Evolutionary conservation across 1,139 yeast genomes (phyloP).

Genomic region (Yamadazyma atlantica): DNA sequence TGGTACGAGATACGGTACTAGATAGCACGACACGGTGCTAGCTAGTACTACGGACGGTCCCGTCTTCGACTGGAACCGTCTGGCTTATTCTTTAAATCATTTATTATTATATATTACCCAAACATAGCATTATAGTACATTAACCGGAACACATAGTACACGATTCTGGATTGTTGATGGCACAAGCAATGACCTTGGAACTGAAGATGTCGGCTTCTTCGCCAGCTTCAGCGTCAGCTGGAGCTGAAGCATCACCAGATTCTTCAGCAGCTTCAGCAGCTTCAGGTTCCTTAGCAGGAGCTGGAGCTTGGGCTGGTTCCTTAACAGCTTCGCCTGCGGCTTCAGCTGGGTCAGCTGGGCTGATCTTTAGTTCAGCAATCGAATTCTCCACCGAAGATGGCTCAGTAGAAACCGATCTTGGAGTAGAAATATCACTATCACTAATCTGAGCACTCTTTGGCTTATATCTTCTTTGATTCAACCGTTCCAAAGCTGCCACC

Average conservation of each 20-base stretch:
- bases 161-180: constrained; percentile 93
- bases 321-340: constrained; percentile 12
- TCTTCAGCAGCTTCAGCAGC: constrained; percentile 17
- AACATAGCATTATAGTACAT: too few relatives aligned
- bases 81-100: too few relatives aligned
- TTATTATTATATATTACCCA: too few relatives aligned
- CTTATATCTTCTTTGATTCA: constrained; percentile 53
- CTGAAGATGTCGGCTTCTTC: constrained; percentile 73
- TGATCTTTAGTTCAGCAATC: constrained; percentile 42
- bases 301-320: background rate
- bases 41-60: too few relatives aligned
- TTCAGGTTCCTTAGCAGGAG: constrained; percentile 18
- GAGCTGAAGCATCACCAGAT: constrained; percentile 18
- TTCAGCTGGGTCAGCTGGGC: constrained; percentile 11
- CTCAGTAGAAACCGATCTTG: constrained; percentile 41
- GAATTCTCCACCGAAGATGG: constrained; percentile 52
- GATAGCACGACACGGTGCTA: too few relatives aligned
- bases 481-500: constrained; percentile 53
- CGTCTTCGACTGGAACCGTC: too few relatives aligned
- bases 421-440: constrained; percentile 29
- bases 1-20: too few relatives aligned
- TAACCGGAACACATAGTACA: constrained; percentile 99
- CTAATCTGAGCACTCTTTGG: constrained; percentile 18
- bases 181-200: constrained; percentile 93
- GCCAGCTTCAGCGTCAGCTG: constrained; percentile 22